Base-by-base conservation (phyloP, 352 stramenopile genomes). In the Phytophthora cactorum region DNA sequence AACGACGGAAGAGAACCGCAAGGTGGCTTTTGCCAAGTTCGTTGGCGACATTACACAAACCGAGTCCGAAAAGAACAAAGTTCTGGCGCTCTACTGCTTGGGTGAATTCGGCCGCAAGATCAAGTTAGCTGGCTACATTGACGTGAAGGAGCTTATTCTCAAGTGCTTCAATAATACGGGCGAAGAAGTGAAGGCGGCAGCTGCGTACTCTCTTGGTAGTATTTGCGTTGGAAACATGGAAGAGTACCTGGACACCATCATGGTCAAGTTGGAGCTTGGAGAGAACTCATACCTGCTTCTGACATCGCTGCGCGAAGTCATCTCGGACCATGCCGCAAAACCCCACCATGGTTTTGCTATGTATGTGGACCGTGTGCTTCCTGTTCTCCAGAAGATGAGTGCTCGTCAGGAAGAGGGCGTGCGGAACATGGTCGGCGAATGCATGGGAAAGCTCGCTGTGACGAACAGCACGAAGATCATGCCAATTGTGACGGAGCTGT, bases 401-500 rank as follows among this genome's bases (percentile, higher is more conserved):
- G 79, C 91, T 29, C 92, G 89, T 61, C 78, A 97, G 28, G 96
- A 99, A 77, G 97, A 99, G 81, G 93, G 95, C 17, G 92, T 99
- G 46, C 88, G 97, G 38, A 98, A 98, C 54, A 99, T 99, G 91
- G 97, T 99, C 22, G 96, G 97, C 5, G 97, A 99, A 77, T 99
- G 97, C 74, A 70, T 99, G 17, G 97, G 97, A 52, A 97, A 96
- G 46, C 83, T 99, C 41, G 88, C 92, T 27, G 92, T 95, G 53
- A 92, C 98, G 25, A 82, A 98, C 52, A 91, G 89, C 11, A 70
- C 74, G 8, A 82, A 88, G 44, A 86, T 99, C n/a, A 84, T 98
- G 45, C 87, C 95, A 15, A 84, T 96, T 54, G 74, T 99, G n/a
- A 74, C 84, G n/a, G 74, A 93, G 22, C 70, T 98, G 10, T 91